Evolutionary conservation across 495 filamentous ascomycete species (phyloP).

Genomic region (Glutinoglossum americanum): DNA sequence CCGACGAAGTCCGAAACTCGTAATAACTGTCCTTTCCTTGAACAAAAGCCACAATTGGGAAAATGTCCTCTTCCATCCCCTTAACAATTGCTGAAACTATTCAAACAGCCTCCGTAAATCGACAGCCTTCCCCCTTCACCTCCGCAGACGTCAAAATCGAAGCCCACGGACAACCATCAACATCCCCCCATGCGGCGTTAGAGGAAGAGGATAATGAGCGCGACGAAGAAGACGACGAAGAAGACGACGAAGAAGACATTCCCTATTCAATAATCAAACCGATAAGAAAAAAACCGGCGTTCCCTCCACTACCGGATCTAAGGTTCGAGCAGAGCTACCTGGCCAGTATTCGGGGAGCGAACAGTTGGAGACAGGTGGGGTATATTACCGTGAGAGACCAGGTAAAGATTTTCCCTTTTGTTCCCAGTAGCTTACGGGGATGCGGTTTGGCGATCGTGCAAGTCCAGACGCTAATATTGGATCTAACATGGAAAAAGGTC

Average conservation of each 20-base stretch:
- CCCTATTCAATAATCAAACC: constrained; percentile 18
- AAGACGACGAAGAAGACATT: constrained; percentile 18
- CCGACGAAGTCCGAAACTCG: too few species aligned
- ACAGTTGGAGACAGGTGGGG: constrained; percentile 52
- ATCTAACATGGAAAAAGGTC: constrained; percentile 27
- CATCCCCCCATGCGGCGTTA: not conserved
- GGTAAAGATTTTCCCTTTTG: constrained; percentile 22
- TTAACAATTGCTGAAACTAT: constrained; percentile 51
- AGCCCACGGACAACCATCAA: constrained; percentile 8
- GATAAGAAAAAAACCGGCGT: constrained; percentile 25
- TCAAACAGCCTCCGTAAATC: constrained; percentile 59
- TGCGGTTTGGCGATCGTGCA: too few species aligned
- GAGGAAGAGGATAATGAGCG: not conserved
- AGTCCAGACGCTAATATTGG: constrained; percentile 5
- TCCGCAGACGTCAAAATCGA: constrained; percentile 24
- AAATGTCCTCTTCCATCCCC: constrained; percentile 23
- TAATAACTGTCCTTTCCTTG: too few species aligned
- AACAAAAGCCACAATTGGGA: not conserved
- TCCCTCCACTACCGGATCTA: constrained; percentile 79
- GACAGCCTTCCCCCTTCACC: constrained; percentile 46
- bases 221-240: constrained; percentile 10
- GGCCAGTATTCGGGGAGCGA: constrained; percentile 53
- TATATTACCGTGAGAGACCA: constrained; percentile 81
- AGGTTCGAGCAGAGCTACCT: constrained; percentile 96
- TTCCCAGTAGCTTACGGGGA: too few species aligned